Conservation (phyloP, 495 filamentous ascomycete species). For the Aspergillus avenaceus region DNA sequence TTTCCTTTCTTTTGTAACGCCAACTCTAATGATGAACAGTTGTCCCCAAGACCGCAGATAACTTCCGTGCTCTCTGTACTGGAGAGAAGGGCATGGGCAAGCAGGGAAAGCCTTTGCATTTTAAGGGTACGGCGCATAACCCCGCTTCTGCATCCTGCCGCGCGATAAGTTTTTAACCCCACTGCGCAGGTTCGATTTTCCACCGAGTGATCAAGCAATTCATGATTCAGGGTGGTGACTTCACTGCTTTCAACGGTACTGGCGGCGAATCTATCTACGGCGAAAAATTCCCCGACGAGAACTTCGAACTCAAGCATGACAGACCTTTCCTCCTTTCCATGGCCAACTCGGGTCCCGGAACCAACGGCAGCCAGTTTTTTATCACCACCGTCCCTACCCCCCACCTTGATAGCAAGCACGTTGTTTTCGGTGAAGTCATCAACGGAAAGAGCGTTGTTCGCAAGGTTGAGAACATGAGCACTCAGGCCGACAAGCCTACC, state of each 20-base stretch:
- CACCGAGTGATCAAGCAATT: conserved; percentile 98
- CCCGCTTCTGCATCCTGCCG: conserved; percentile 6
- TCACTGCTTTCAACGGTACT: conserved; percentile 92
- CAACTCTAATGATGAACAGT: conserved; percentile 42
- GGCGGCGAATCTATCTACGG: conserved; percentile 98
- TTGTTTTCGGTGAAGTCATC: conserved; percentile 57
- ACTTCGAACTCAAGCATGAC: conserved; percentile 89
- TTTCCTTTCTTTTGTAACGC: no score
- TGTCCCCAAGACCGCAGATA: conserved; percentile 88
- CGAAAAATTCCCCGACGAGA: conserved; percentile 96
- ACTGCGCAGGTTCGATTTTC: conserved; percentile 65
- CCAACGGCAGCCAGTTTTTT: conserved; percentile 99
- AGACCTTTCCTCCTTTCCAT: conserved; percentile 93
- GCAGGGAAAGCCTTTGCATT: conserved; percentile 76
- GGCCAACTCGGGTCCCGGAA: conserved; percentile 92
- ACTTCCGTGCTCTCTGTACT: conserved; percentile 94
- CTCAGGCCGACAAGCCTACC: conserved; percentile 74
- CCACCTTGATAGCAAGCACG: conserved; percentile 94
- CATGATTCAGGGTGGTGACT: conserved; percentile 99
- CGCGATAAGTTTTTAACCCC: not conserved
- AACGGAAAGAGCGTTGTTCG: conserved; percentile 87
- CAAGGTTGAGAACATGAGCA: conserved; percentile 84
- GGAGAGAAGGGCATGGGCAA: conserved; percentile 87
- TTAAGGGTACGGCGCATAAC: conserved; percentile 40
- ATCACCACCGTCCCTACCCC: conserved; percentile 90